Base-by-base conservation (phyloP, 2,329 filamentous ascomycete species). In the Nothophoma quercina region DNA sequence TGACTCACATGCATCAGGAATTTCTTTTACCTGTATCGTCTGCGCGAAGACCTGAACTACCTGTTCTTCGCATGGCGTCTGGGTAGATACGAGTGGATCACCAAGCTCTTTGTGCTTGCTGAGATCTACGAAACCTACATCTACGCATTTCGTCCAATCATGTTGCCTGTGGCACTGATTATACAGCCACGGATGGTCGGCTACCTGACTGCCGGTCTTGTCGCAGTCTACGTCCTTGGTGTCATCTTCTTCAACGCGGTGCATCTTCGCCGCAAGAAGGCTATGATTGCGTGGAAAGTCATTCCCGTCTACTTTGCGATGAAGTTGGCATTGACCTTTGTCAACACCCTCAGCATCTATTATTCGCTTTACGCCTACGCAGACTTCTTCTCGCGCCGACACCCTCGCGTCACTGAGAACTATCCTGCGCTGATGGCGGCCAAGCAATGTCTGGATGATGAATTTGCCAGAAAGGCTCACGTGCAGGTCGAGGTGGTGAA, bases 11-110 rank as follows among this genome's bases (percentile, higher is more conserved):
- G 12, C 15, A 16, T 10, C 21, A 38, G 35, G 35, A 81, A 81
- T 41, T 81, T 81, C 67, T 81, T 82, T 65, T 78, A 80, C 43
- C 74, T 80, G 1, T 77, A 77, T 34, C 74, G 79, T 7, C 72
- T 81, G 59, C 80, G 71, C 59, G 77, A 80, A 56, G 77, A 81
- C 56, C 60, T 79, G 54, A 57, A 62, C 4, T 82, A 82, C 45
- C 76, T 82, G n/a, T 49, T 81, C 2, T 64, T 63, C 10, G 74
- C 69, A 45, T 82, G 79, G 79, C 77, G 76, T 42, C 67, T 82
- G 5, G 78, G 79, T 2, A 75, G 69, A 64, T 79, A 75, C 71
- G 79, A 81, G 53, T 52, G 81, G 15, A 78, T 77, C 3, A 70
- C 78, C 1, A 82, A 82, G 64, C 57, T 81, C 9, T 79, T 78